A percentile compares a stretch with the other conserved stretches of the same genome.
Evolutionary conservation across 768 basidiomycete genomes (phyloP).

Genomic region (Termitomyces eurrhizus): DNA sequence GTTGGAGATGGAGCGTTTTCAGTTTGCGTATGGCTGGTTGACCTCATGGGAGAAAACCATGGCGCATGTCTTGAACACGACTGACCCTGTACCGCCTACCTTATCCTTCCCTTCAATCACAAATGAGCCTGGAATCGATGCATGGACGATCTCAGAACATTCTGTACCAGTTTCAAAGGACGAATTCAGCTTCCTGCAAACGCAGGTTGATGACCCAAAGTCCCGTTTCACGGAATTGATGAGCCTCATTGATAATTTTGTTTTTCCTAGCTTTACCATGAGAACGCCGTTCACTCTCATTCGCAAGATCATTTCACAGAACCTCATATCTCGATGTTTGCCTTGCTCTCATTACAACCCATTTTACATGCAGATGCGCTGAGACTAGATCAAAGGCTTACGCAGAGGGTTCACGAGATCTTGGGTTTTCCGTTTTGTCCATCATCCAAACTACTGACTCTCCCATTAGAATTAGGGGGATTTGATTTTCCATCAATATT

Average conservation of each 20-base stretch:
- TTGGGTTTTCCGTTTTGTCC: slow-evolving; percentile 22
- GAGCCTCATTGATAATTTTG: slow-evolving; percentile 18
- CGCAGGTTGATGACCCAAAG: no score
- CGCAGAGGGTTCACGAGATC: slow-evolving; percentile 14
- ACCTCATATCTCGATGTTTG: slow-evolving; percentile 12
- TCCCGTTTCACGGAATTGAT: slow-evolving; percentile 10
- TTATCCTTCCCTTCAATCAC: no score
- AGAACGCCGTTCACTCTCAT: slow-evolving; percentile 19
- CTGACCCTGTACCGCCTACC: no score
- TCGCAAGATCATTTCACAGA: no score
- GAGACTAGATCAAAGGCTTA: slow-evolving; percentile 14
- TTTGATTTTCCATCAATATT: slow-evolving; percentile 18
- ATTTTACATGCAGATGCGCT: slow-evolving; percentile 5
- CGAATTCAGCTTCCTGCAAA: no score
- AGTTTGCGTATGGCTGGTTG: not conserved
- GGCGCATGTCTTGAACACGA: not conserved
- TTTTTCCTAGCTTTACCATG: slow-evolving; percentile 16
- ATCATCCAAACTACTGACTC: slow-evolving; percentile 2
- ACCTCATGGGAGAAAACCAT: not conserved
- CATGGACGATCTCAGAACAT: no score
- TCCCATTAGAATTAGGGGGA: slow-evolving; percentile 10
- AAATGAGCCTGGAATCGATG: no score
- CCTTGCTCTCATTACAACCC: slow-evolving; percentile 20
- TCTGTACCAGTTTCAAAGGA: no score
- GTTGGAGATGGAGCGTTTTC: not conserved